These are phyloP conservation scores for Sphagnum contortum DNA, from an alignment of 225 moss, liverwort and hornwort species.

Conservation along the genomic window DNA sequence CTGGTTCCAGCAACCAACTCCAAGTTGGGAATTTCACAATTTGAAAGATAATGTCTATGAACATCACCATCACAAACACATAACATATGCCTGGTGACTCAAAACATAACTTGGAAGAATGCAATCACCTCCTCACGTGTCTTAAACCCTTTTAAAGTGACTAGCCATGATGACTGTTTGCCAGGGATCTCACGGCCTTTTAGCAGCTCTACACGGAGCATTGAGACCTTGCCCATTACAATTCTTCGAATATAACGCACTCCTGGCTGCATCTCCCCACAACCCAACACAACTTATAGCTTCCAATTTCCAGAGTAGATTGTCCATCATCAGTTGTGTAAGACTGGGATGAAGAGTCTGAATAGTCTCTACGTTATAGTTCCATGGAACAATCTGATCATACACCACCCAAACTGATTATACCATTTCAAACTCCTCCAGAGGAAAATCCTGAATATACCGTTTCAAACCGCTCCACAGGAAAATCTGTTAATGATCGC, in stretches of 20 bases:
- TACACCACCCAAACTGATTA: not conserved
- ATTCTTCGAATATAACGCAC: conserved; percentile 63
- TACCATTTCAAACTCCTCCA: not conserved
- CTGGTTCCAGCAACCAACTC: conserved; percentile 17
- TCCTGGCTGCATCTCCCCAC: conserved; percentile 53
- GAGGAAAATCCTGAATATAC: conserved; percentile 15
- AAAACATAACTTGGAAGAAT: not conserved
- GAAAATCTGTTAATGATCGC: conserved; percentile 86
- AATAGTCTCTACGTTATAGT: too few relatives aligned
- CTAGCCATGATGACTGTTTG: conserved; percentile 87
- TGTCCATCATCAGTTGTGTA: not conserved
- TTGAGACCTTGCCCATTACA: conserved; percentile 52
- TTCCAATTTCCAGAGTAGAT: not conserved
- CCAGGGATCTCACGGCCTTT: conserved; percentile 67
- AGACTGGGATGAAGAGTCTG: not conserved
- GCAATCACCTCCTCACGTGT: conserved; percentile 62
- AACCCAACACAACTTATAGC: too few relatives aligned
- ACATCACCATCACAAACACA: too few relatives aligned
- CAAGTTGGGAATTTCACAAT: too few relatives aligned
- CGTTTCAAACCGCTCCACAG: conserved; percentile 84
- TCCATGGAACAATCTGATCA: not conserved
- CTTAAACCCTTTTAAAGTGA: conserved; percentile 59
- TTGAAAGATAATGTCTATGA: too few relatives aligned
- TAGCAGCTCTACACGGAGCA: conserved; percentile 70
- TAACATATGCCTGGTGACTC: too few relatives aligned